Evolutionary conservation across 2,329 filamentous ascomycete species (phyloP), one percentile per base, ranked within the genome.

Genomic region (Xylariaceae sp.): DNA sequence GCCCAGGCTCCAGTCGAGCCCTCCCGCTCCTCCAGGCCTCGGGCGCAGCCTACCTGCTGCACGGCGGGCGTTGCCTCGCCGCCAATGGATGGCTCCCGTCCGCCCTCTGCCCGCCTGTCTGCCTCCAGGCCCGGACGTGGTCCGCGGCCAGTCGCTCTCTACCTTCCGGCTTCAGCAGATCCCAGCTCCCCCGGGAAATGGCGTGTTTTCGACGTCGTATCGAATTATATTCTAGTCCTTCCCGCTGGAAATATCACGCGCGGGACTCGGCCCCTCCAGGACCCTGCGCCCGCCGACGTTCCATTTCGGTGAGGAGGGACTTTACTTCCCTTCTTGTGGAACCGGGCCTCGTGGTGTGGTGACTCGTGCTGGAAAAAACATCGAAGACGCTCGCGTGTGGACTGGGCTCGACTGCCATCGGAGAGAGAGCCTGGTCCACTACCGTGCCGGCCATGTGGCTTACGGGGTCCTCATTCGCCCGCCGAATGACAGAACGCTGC

Each of bases 141-240:
- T 31, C 35, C 42, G 40, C 43, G 37, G 29, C 40, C 32, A 42
- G 37, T 44, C n/a, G n/a, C n/a, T n/a, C n/a, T n/a, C n/a, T n/a
- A n/a, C 35, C 29, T 32, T 22, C 34, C 32, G 29, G n/a, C 15
- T 36, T 26, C 30, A 39, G 29, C 37, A 32, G 22, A 15, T 37
- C 26, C 15, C 21, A 30, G 22, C 8, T 12, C 30, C 29, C 7
- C 29, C 18, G 23, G n/a, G n/a, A n/a, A n/a, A n/a, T n/a, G n/a
- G n/a, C n/a, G n/a, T n/a, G n/a, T n/a, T n/a, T n/a, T n/a, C n/a
- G n/a, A n/a, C n/a, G n/a, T n/a, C n/a, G n/a, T n/a, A n/a, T n/a
- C n/a, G n/a, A n/a, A n/a, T n/a, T n/a, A n/a, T n/a, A n/a, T n/a
- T n/a, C n/a, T n/a, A n/a, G n/a, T n/a, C n/a, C n/a, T n/a, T n/a